Base-by-base conservation (phyloP, 768 basidiomycete species). In the Multifurca ochricompacta region DNA sequence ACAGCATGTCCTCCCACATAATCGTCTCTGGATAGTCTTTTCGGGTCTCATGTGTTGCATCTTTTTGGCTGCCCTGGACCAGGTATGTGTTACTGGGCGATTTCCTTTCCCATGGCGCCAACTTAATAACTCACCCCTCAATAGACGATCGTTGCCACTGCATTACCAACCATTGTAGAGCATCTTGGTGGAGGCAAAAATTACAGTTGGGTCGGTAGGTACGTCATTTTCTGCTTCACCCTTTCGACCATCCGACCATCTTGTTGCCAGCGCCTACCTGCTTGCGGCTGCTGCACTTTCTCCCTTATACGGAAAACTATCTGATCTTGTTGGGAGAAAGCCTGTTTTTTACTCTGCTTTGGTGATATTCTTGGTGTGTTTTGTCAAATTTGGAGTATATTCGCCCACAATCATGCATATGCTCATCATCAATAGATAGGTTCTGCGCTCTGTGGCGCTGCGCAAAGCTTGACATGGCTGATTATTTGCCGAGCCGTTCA, bases 401-500 rank as follows among this genome's bases (percentile, higher is more conserved):
- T 5, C 32, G 16, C 23, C 30, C 19, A 3, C 18, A 16, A 14
- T 36, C 51, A 50, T 47, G 7, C 41, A 19, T 14, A 31, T 21
- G 18, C 6, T 43, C 13, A 31, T 2, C 10, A 6, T 48, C 47
- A 7, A 16, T 35, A 87, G 85, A 68, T 89, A 59, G 87, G 86
- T 19, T 88, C 86, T 6, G 87, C 87, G 1, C 69, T 91, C 50
- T 91, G 87, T 61, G 89, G 89, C 13, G 84, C 87, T 0, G 87
- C 90, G 0, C 84, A 91, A 65, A 81, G 50, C 51, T 84, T 91
- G 79, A 76, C 71, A 2, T 88, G 86, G 90, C 70, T 93, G 14
- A 81, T 90, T 31, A 73, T 86, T 0, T 78, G 77, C 39, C 79
- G 90, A 59, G 89, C 87, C 2, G 71, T 93, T 3, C 90, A 91